These are phyloP conservation scores for Pelagophyceae sp. DNA, from an alignment of 352 stramenopile genomes.

Conservation along the genomic window DNA sequence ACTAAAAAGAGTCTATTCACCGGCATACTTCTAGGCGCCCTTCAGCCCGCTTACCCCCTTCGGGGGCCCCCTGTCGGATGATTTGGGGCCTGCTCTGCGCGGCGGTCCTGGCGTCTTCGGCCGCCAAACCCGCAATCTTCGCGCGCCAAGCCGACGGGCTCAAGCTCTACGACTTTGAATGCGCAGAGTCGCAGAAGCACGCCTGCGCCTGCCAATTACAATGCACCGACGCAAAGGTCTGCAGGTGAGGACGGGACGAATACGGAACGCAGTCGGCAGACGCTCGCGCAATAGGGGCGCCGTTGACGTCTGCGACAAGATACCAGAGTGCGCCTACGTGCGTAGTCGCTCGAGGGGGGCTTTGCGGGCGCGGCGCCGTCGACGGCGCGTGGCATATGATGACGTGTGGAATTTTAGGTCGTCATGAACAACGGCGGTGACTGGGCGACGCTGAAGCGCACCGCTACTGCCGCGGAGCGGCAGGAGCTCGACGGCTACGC, in stretches of 20 bases:
- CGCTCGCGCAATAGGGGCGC: background rate
- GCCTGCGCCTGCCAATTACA: slow-evolving; percentile 23
- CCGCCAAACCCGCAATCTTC: background rate
- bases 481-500: slow-evolving; percentile 14
- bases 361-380: too few species aligned
- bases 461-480: slow-evolving; percentile 2
- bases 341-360: background rate
- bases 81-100: too few species aligned
- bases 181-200: slow-evolving; percentile 7
- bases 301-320: background rate
- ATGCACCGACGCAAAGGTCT: background rate
- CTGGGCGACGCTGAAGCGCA: slow-evolving; percentile 27
- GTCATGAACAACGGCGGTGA: background rate
- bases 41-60: too few species aligned
- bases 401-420: too few species aligned
- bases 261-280: background rate
- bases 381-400: too few species aligned
- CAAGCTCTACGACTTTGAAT: slow-evolving; percentile 5
- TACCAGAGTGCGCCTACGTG: background rate
- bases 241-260: background rate
- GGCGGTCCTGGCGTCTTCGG: too few species aligned
- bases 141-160: background rate
- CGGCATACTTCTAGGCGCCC: too few species aligned
- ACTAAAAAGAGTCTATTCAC: too few species aligned
- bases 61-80: too few species aligned